These are phyloP conservation scores for Entrophospora sp. DNA, from an alignment of 192 early-diverging fungal species.

Conservation along the genomic window DNA sequence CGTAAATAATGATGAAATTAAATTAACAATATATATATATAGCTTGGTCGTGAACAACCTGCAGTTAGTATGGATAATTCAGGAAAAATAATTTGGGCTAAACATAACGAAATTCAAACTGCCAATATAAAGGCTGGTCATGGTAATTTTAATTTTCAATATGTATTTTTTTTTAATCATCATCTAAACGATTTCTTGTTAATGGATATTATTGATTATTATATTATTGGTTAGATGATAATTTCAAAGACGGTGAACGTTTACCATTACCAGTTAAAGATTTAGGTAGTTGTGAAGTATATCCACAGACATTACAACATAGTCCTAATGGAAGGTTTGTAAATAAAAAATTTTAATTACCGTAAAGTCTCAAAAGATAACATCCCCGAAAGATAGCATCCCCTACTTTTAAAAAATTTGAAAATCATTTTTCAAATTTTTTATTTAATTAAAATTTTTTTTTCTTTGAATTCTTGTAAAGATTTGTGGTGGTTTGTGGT, in stretches of 20 bases:
- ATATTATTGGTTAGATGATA: constrained; percentile 63
- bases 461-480: neutral
- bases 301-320: constrained; percentile 92
- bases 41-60: constrained; percentile 89
- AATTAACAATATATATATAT: too few relatives aligned
- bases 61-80: constrained; percentile 92
- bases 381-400: too few relatives aligned
- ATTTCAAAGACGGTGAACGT: constrained; percentile 87
- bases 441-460: neutral
- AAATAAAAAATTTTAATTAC: neutral
- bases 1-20: too few relatives aligned
- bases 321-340: constrained; percentile 75
- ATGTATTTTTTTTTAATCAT: too few relatives aligned
- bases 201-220: neutral
- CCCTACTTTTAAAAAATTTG: too few relatives aligned
- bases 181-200: too few relatives aligned
- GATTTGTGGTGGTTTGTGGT: constrained; percentile 96
- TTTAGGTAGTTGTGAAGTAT: constrained; percentile 95
- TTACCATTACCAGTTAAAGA: constrained; percentile 82
- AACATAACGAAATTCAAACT: constrained; percentile 92
- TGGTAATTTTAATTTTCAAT: constrained; percentile 40
- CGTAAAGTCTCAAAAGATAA: too few relatives aligned
- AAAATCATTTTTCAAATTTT: neutral
- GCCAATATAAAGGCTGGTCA: constrained; percentile 82
- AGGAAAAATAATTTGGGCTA: constrained; percentile 98